Percentiles rank a stretch among this genome's conserved stretches.
phyloP scores from a whole-genome alignment of 1,284 basidiomycete species.

The Limonomyces culmigenus region DNA sequence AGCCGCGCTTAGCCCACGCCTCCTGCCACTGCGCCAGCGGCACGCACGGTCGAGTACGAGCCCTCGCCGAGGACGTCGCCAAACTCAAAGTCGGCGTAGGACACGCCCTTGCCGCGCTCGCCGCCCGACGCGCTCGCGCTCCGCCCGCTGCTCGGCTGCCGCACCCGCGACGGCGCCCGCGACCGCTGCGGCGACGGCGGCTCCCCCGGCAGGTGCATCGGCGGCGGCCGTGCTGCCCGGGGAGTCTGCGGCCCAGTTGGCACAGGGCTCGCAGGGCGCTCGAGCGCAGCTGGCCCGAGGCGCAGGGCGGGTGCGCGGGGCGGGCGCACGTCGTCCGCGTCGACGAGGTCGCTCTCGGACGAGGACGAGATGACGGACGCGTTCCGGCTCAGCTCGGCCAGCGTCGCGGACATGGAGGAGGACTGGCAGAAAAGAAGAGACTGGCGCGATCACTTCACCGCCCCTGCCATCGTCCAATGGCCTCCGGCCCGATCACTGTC shows the following conservation, averaged over 20 bases:
- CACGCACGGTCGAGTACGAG: slow-evolving; percentile 58
- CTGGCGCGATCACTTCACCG: too few species aligned
- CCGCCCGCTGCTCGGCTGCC: slow-evolving; percentile 25
- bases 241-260: too few species aligned
- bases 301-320: slow-evolving; percentile 47
- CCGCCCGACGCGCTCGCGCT: slow-evolving; percentile 14
- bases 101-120: slow-evolving; percentile 16
- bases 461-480: too few species aligned
- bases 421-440: too few species aligned
- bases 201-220: too few species aligned
- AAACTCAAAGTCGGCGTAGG: slow-evolving; percentile 51
- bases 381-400: slow-evolving; percentile 56
- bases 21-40: not conserved
- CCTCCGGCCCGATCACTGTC: too few species aligned
- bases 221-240: slow-evolving; percentile 27
- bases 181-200: not conserved
- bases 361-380: slow-evolving; percentile 58
- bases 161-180: slow-evolving; percentile 19
- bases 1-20: too few species aligned
- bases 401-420: too few species aligned
- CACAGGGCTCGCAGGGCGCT: slow-evolving; percentile 24
- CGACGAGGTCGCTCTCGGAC: slow-evolving; percentile 42
- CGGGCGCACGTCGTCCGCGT: slow-evolving; percentile 23
- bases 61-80: slow-evolving; percentile 60
- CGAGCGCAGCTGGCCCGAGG: slow-evolving; percentile 40